Percentiles rank a stretch among this genome's conserved stretches.
Evolutionary conservation across 1,284 basidiomycete species (phyloP).

Genomic region (Malassezia dermatis): DNA sequence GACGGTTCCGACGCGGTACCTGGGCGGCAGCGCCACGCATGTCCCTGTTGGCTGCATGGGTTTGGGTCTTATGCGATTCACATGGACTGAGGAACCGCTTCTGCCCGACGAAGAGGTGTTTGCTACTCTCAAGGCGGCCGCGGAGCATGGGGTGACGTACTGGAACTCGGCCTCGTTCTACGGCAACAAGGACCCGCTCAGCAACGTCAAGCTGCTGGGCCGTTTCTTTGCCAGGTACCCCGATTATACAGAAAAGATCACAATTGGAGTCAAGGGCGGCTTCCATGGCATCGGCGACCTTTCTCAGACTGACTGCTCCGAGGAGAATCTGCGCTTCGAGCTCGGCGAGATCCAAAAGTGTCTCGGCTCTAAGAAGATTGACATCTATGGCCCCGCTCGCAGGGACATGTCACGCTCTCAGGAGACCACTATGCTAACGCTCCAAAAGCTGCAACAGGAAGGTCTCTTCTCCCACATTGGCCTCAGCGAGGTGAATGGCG

Average conservation of each 20-base stretch:
- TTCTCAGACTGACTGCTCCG: conserved; percentile 14
- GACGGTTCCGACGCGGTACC: conserved; percentile 6
- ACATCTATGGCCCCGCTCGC: conserved; percentile 34
- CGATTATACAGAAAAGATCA: conserved; percentile 53
- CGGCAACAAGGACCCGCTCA: conserved; percentile 45
- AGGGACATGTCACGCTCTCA: conserved; percentile 16
- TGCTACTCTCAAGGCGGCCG: conserved; percentile 56
- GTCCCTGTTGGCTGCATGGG: conserved; percentile 29
- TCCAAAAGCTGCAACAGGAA: conserved; percentile 19
- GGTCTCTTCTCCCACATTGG: conserved; percentile 36
- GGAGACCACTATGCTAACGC: conserved; percentile 26
- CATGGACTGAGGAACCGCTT: conserved; percentile 32
- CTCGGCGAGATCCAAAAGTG: conserved; percentile 20
- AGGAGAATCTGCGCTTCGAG: conserved; percentile 22
- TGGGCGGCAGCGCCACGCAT: conserved; percentile 25
- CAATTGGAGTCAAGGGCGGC: conserved; percentile 55
- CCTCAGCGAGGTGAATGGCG: conserved; percentile 32
- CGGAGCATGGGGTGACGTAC: conserved; percentile 54
- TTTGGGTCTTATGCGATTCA: conserved; percentile 32
- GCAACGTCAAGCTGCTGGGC: conserved; percentile 51
- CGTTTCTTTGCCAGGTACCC: conserved; percentile 55
- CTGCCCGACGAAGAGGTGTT: conserved; percentile 56
- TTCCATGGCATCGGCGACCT: conserved; percentile 18
- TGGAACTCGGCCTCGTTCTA: conserved; percentile 53
- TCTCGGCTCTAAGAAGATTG: conserved; percentile 29